Evolutionary conservation across 177 flowering plant species (phyloP).

Genomic region (Tripterygium wilfordii): DNA sequence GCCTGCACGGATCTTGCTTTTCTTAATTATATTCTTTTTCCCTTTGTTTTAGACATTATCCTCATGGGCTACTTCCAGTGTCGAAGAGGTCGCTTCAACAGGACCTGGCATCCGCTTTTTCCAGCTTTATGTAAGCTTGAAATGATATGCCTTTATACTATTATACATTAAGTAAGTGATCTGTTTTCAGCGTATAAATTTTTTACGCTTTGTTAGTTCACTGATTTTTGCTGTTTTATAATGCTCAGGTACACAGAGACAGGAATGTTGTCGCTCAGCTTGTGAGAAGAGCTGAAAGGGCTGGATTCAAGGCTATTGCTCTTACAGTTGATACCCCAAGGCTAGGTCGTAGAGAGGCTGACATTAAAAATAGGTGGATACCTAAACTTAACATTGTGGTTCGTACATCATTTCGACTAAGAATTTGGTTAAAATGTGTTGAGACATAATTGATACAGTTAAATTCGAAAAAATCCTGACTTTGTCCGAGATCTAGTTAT

Average conservation of each 20-base stretch:
- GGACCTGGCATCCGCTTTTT: slow-evolving; percentile 91
- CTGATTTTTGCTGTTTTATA: too few relatives aligned
- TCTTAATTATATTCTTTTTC: too few relatives aligned
- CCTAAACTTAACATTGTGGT: not conserved
- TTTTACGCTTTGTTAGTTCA: too few relatives aligned
- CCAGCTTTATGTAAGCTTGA: slow-evolving; percentile 79
- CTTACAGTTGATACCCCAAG: slow-evolving; percentile 94
- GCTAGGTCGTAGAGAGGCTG: slow-evolving; percentile 90
- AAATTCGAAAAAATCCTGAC: not conserved
- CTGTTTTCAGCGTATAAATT: not conserved
- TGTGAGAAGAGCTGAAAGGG: slow-evolving; percentile 91
- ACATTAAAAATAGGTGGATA: slow-evolving; percentile 82
- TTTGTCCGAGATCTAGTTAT: not conserved
- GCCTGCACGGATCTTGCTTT: slow-evolving; percentile 6
- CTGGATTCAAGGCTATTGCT: slow-evolving; percentile 94
- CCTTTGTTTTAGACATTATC: slow-evolving; percentile 68
- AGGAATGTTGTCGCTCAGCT: slow-evolving; percentile 80
- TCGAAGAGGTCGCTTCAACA: slow-evolving; percentile 91
- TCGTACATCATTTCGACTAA: not conserved
- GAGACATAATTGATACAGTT: not conserved
- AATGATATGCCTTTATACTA: not conserved
- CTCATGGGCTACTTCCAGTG: slow-evolving; percentile 88
- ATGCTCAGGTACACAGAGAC: slow-evolving; percentile 68
- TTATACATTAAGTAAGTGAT: not conserved
- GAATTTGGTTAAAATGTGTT: not conserved